Evolutionary conservation across 805 yeast species (phyloP).

Genomic region (Sugiyamaella americana): DNA sequence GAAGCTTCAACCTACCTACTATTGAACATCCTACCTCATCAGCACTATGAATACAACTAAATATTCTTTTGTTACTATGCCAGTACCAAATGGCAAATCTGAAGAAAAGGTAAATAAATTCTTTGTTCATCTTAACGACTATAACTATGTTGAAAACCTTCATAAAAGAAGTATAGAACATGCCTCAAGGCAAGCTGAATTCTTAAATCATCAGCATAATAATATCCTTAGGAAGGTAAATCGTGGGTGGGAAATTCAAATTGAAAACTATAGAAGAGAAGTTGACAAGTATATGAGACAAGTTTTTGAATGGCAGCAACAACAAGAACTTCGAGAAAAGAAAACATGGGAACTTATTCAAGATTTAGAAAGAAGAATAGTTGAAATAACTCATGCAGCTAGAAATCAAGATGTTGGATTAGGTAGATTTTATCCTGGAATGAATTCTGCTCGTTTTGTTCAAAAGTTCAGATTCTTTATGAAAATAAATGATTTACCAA

Average conservation of each 20-base stretch:
- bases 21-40: no score
- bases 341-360: conserved; percentile 1
- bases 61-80: no score
- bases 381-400: not conserved
- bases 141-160: not conserved
- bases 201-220: not conserved
- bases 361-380: conserved; percentile 2
- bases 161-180: not conserved
- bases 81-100: no score
- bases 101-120: no score
- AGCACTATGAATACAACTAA: no score
- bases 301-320: conserved; percentile 7
- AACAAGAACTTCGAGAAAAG: not conserved
- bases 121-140: no score
- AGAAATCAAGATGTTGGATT: not conserved
- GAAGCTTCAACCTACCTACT: no score
- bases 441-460: conserved; percentile 3
- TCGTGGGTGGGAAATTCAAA: not conserved
- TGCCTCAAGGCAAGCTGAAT: not conserved
- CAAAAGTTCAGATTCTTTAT: conserved; percentile 1
- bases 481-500: not conserved
- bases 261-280: not conserved
- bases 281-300: conserved; percentile 2
- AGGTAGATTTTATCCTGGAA: conserved; percentile 4
- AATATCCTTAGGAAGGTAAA: not conserved